Evolutionary conservation across 805 yeast genomes (phyloP).

Genomic region (Yamadazyma ubonensis): DNA sequence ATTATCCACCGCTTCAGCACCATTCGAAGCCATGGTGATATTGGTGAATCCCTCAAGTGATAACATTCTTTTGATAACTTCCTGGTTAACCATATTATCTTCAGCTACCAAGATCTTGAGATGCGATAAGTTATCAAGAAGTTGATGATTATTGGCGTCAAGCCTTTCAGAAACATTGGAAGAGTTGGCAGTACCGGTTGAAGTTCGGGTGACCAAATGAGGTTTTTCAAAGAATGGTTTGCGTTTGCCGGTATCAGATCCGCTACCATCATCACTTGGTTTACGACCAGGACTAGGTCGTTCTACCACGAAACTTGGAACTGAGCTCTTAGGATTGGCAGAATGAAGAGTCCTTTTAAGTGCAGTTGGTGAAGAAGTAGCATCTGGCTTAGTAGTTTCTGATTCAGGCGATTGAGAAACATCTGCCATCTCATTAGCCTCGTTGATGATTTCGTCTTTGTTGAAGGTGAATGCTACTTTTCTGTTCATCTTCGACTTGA

Average conservation of each 20-base stretch:
- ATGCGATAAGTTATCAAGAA: slow-evolving; percentile 22
- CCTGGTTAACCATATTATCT: slow-evolving; percentile 91
- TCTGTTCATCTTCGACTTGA: slow-evolving; percentile 49
- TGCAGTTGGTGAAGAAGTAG: slow-evolving; percentile 8
- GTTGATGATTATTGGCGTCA: slow-evolving; percentile 6
- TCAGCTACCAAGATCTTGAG: slow-evolving; percentile 80
- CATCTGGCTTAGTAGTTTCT: neutral
- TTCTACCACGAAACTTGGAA: slow-evolving; percentile 2
- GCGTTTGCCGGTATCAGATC: neutral
- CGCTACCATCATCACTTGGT: slow-evolving; percentile 6
- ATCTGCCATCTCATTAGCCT: slow-evolving; percentile 3
- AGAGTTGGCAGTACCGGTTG: slow-evolving; percentile 54
- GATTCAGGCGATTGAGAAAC: neutral
- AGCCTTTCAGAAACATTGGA: slow-evolving; percentile 12
- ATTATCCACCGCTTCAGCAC: slow-evolving; percentile 78
- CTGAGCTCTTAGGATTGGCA: neutral
- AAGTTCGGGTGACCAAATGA: slow-evolving; percentile 42
- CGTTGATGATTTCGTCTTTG: slow-evolving; percentile 11
- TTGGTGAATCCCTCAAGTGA: slow-evolving; percentile 73
- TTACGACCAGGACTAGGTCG: slow-evolving; percentile 7
- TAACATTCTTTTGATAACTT: slow-evolving; percentile 87
- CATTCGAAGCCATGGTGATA: slow-evolving; percentile 82
- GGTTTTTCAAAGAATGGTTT: slow-evolving; percentile 38
- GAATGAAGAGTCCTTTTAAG: neutral
- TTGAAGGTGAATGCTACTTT: slow-evolving; percentile 43